Evolutionary conservation across 768 basidiomycete species (phyloP), one percentile per base, ranked within the genome.

Genomic region (Chalciporus sphaerocephalus): DNA sequence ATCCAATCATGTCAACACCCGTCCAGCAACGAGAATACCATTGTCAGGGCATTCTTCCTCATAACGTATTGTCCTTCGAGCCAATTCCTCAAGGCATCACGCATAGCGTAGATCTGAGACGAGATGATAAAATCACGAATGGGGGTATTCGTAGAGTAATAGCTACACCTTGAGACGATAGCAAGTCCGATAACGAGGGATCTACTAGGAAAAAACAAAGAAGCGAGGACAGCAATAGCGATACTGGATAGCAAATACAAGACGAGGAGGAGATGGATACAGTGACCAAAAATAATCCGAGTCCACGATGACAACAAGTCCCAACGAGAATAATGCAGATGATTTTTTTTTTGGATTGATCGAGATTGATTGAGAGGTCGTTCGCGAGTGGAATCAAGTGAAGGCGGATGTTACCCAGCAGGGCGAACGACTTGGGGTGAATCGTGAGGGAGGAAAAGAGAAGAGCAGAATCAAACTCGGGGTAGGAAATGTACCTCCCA

Each of bases 401-500:
- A 32, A 32, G n/a, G 2, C 30, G 30, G 9, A n/a, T 32, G 30
- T n/a, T 32, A n/a, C n/a, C 30, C 3, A 13, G 15, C 30, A n/a
- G 15, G n/a, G 6, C 30, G 30, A n/a, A 32, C 30, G 30, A 32
- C 30, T 32, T 8, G 15, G n/a, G 30, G 9, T 27, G 27, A 32
- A n/a, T 32, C 30, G 13, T 32, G 12, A 32, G 30, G n/a, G 30
- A 32, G 30, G 7, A 32, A 32, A n/a, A 21, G 10, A 23, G 16
- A 13, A 15, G 11, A 37, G n/a, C 5, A 4, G 0, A 37, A 9
- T 65, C 46, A 66, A 8, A 43, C 52, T 18, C 44, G 41, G 9
- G 47, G 45, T 5, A 50, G 28, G 27, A 70, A 55, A 33, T 50
- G 42, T 16, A 68, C 61, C 33, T 59, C 54, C 64, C 64, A 70